Evolutionary conservation across 805 yeast species (phyloP).

Genomic region (Brettanomyces bruxellensis): DNA sequence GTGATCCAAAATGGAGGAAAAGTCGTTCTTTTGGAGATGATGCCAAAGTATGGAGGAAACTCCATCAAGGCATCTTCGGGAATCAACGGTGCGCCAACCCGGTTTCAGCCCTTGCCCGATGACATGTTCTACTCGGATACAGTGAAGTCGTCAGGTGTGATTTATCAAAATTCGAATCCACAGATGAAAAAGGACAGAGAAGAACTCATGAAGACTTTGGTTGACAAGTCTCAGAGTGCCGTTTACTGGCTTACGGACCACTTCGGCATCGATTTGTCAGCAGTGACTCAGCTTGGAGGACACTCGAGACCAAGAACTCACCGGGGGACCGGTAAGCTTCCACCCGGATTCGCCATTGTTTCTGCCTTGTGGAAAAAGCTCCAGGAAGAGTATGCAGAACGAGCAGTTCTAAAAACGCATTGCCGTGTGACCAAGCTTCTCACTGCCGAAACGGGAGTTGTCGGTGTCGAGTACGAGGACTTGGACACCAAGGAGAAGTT

Average conservation of each 20-base stretch:
- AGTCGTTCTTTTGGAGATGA: constrained; percentile 48
- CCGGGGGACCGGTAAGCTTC: constrained; percentile 58
- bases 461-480: constrained; percentile 25
- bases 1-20: constrained; percentile 32
- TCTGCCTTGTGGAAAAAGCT: constrained; percentile 42
- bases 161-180: constrained; percentile 33
- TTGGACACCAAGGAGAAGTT: constrained; percentile 12
- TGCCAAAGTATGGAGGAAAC: constrained; percentile 53
- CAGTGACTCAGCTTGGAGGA: constrained; percentile 75
- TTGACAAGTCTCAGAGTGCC: constrained; percentile 56
- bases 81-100: constrained; percentile 63
- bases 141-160: constrained; percentile 42
- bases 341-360: constrained; percentile 61
- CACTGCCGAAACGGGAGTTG: constrained; percentile 16
- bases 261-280: constrained; percentile 52
- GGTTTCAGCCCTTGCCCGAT: constrained; percentile 47
- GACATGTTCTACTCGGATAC: constrained; percentile 59
- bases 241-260: constrained; percentile 61
- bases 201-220: constrained; percentile 47
- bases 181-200: constrained; percentile 31
- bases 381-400: constrained; percentile 34
- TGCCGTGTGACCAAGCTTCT: constrained; percentile 32
- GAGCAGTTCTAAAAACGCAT: constrained; percentile 24
- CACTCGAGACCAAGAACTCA: constrained; percentile 77
- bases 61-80: constrained; percentile 63